Evolutionary conservation across 441 rosid genomes (phyloP), one percentile per base, ranked within the genome.

Genomic region (Geranium incanum): DNA sequence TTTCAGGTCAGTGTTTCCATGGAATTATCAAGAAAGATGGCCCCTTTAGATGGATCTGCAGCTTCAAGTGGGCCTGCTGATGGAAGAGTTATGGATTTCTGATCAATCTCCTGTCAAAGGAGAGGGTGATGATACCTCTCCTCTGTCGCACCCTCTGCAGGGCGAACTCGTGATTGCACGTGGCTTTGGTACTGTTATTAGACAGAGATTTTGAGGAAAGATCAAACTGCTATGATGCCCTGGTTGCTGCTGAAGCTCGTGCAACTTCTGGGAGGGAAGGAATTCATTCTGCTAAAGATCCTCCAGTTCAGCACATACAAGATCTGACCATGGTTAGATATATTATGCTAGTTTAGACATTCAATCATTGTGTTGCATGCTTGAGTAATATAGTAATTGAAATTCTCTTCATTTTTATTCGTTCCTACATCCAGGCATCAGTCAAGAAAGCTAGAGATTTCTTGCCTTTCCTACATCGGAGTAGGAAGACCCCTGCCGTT

Each of bases 181-280:
- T 74, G 98, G 99, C 63, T 84, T 84, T 73, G 99, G 87, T 73
- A 84, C 83, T 64, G 96, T 92, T 72, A 86, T 92, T 73, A 80
- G 88, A 68, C 99, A 95, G 98, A 7, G 99, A 95, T 76, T 92
- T 89, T 81, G 99, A 95, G 83, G 98, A 95, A 80, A 85, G 99
- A 80, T 95, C 99, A 74, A 92, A 87, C 74, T 90, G 81, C 79
- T 95, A 95, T 72, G 98, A 95, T 23, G 81, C 88, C 77, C 92
- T 95, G 75, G 87, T 92, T 74, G 90, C 95, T 68, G 98, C 99
- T 70, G 99, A 95, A 80, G 74, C 90, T 15, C 96, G 97, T 65
- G 99, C 99, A 33, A 66, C 71, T 67, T 68, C 87, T 62, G 90
- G 87, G 62, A 93, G 71, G 87, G 91, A 86, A 80, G 97, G 96